These are phyloP conservation scores for Fusarium paranaense DNA, from an alignment of 2,329 filamentous ascomycete genomes.

Conservation along the genomic window DNA sequence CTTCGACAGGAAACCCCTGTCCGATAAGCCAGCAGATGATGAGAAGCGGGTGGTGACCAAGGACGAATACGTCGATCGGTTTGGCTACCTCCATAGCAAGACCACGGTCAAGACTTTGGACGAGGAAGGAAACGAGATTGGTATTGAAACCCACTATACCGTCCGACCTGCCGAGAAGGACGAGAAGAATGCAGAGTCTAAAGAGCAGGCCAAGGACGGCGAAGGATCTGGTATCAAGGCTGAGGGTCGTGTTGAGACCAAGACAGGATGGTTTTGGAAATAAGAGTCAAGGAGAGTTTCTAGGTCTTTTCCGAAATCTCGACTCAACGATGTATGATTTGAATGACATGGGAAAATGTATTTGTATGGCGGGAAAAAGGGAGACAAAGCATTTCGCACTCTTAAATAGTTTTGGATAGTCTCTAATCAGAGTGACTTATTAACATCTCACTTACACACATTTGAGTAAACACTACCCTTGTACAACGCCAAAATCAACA, in stretches of 20 bases:
- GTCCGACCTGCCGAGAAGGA: constrained; percentile 47
- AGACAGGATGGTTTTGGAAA: constrained; percentile 57
- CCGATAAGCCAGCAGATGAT: constrained; percentile 16
- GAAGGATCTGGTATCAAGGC: constrained; percentile 17
- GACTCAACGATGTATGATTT: constrained; percentile 30
- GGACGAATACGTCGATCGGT: constrained; percentile 57
- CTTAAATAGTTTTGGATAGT: neutral
- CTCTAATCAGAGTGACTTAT: neutral
- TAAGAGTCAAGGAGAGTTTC: constrained; percentile 24
- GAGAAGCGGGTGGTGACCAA: constrained; percentile 51
- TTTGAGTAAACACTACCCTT: neutral
- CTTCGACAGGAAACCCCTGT: constrained; percentile 14
- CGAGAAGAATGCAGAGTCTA: constrained; percentile 5
- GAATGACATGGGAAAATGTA: constrained; percentile 3
- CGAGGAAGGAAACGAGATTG: constrained; percentile 55
- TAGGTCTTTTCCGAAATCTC: constrained; percentile 2
- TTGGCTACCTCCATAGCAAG: constrained; percentile 57
- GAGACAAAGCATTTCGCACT: neutral
- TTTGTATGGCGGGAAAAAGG: neutral
- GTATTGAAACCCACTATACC: constrained; percentile 51
- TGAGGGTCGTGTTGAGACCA: constrained; percentile 39
- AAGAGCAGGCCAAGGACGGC: constrained; percentile 26
- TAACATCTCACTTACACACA: neutral
- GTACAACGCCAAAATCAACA: constrained; percentile 20
- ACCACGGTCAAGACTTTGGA: constrained; percentile 55